Evolutionary conservation across 2,329 filamentous ascomycete species (phyloP).

Genomic region (Botrytis deweyae): DNA sequence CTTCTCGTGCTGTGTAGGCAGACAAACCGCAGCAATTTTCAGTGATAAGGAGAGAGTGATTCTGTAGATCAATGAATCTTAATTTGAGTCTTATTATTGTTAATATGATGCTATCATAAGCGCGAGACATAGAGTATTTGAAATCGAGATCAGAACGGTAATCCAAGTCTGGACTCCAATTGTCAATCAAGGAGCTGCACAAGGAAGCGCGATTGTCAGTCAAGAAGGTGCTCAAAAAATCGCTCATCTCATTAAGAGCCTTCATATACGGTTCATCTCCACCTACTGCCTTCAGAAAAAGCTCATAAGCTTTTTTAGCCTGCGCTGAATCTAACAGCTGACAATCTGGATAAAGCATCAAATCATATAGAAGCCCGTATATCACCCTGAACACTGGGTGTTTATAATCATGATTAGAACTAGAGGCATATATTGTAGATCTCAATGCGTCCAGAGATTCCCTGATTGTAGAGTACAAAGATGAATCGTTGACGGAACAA

Average conservation of each 20-base stretch:
- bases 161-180: too few relatives aligned
- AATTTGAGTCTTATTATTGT: too few relatives aligned
- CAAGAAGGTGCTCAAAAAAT: background rate
- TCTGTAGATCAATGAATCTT: too few relatives aligned
- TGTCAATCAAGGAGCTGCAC: too few relatives aligned
- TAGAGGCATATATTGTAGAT: background rate
- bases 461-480: background rate
- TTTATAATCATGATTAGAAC: too few relatives aligned
- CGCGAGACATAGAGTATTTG: too few relatives aligned
- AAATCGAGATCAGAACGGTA: too few relatives aligned
- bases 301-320: background rate
- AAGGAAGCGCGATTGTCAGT: too few relatives aligned
- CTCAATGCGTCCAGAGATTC: accelerated
- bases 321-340: background rate
- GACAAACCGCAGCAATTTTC: background rate
- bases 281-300: background rate
- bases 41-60: background rate
- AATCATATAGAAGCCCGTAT: background rate
- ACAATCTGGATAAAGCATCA: background rate
- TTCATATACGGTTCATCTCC: accelerated
- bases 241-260: accelerated
- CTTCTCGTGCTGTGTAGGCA: background rate
- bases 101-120: too few relatives aligned
- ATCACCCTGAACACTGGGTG: too few relatives aligned
- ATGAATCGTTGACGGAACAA: accelerated